Evolutionary conservation across 2,329 filamentous ascomycete species (phyloP), one percentile per base, ranked within the genome.

Genomic region (Hymenoscyphus repandus): DNA sequence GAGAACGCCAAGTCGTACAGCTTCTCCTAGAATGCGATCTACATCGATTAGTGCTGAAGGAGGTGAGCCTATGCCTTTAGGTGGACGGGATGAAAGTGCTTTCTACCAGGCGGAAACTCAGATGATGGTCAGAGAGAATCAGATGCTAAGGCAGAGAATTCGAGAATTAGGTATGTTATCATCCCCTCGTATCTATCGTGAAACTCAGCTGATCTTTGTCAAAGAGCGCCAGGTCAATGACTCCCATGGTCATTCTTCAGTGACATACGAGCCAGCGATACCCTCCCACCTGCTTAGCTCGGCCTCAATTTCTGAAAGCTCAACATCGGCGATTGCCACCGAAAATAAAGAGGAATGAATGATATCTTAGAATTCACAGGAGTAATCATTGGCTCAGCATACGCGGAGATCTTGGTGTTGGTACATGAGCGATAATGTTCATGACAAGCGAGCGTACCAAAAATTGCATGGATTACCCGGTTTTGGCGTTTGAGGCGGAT

Each of bases 21-120:
- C 68, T 64, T 77, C 80, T 61, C 71, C 86, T 59, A 66, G 76
- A 65, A 61, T 85, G 62, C 68, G 79, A 61, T 70, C 80, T 42
- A 74, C 78, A 33, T 83, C 79, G 2, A 79, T 82, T 58, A 77
- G 77, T 50, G 76, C 69, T 15, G 81, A 85, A 49, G 75, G 73
- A 47, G 77, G 76, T 32, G 83, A 89, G 46, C 60, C 65, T 30
- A 81, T 77, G 71, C 69, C 77, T 43, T 73, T 86, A 1, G 79
- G 78, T n/a, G 79, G 78, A 6, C 74, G 86, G 15, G 87, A 90
- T 61, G 87, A 91, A 65, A 83, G 78, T 56, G 83, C 85, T 1
- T 90, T 90, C 66, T 91, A 91, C 62, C 86, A 90, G 66, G 87
- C 87, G 4, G 88, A 92, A 69, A 89, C 86, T 1, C 85, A 89